Percentiles rank a stretch among this genome's conserved stretches.
Conservation (phyloP, 306 rosid species). For the Albizia julibrissin region DNA sequence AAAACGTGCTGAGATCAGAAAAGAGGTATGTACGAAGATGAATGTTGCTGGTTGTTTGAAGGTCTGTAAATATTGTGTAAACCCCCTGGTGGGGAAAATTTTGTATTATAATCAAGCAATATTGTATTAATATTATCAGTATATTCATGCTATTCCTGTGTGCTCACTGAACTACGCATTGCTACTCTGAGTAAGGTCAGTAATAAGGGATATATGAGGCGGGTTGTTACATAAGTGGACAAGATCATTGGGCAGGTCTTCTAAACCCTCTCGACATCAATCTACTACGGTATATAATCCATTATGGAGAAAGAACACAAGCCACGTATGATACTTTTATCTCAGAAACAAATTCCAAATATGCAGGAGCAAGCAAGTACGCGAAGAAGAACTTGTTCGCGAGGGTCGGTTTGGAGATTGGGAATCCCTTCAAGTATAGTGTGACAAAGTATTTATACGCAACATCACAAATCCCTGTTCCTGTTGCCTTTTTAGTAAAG, state of each 20-base stretch:
- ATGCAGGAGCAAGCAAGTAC: not conserved
- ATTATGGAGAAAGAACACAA: conserved; percentile 7
- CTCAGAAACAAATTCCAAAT: not conserved
- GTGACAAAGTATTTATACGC: conserved; percentile 2
- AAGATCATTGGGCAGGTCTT: not conserved
- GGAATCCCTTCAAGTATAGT: conserved; percentile 9
- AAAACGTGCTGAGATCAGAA: no score
- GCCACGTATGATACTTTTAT: not conserved
- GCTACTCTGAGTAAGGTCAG: no score
- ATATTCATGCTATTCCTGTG: no score
- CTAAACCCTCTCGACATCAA: not conserved
- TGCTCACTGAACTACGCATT: no score
- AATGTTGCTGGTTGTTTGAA: no score
- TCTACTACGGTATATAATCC: conserved; percentile 9
- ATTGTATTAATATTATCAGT: no score
- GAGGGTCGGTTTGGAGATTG: not conserved
- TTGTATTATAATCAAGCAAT: no score
- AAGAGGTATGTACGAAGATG: no score
- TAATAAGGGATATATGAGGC: no score
- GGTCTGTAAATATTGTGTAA: no score
- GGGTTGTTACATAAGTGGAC: no score
- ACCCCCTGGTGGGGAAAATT: no score
- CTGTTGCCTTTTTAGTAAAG: not conserved
- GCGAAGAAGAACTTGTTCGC: conserved; percentile 2
- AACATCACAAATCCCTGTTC: not conserved